Percentiles rank a stretch among this genome's conserved stretches.
Evolutionary conservation across 805 yeast species (phyloP).

Genomic region (Tetrapisispora fleetii): DNA sequence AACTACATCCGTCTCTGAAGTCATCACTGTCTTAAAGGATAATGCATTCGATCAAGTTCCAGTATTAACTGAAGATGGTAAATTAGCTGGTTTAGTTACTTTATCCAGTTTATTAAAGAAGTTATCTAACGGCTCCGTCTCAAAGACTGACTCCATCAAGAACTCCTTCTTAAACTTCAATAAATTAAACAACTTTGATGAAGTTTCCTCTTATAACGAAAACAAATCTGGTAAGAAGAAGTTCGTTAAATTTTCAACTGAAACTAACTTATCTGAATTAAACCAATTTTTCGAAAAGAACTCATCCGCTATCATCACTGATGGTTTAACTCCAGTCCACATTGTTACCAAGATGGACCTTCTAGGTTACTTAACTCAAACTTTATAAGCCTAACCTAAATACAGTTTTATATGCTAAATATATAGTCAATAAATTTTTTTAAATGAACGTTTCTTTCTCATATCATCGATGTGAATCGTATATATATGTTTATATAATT

Average conservation of each 20-base stretch:
- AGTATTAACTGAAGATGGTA: conserved; percentile 47
- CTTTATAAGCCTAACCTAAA: background rate
- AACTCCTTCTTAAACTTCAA: conserved; percentile 58
- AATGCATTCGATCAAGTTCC: conserved; percentile 84
- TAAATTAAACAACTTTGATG: conserved; percentile 49
- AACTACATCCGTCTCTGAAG: conserved; percentile 49
- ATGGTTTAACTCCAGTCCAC: conserved; percentile 64
- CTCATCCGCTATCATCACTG: conserved; percentile 77
- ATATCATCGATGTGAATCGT: background rate
- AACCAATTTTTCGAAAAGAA: conserved; percentile 76
- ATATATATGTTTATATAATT: background rate
- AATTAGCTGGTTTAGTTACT: conserved; percentile 67
- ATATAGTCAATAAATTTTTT: background rate
- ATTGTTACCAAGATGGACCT: conserved; percentile 84
- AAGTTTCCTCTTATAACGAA: conserved; percentile 53
- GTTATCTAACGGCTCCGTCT: conserved; percentile 50
- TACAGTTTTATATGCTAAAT: background rate
- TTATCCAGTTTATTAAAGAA: conserved; percentile 61
- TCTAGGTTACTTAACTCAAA: conserved; percentile 38
- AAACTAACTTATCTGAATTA: conserved; percentile 56
- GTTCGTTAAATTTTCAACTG: conserved; percentile 55
- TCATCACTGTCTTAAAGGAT: conserved; percentile 57
- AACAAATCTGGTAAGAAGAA: conserved; percentile 54
- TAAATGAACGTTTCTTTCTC: background rate
- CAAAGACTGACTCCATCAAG: conserved; percentile 43